Evolutionary conservation across 2,329 filamentous ascomycete species (phyloP), one percentile per base, ranked within the genome.

Genomic region (Colletotrichum sp.): DNA sequence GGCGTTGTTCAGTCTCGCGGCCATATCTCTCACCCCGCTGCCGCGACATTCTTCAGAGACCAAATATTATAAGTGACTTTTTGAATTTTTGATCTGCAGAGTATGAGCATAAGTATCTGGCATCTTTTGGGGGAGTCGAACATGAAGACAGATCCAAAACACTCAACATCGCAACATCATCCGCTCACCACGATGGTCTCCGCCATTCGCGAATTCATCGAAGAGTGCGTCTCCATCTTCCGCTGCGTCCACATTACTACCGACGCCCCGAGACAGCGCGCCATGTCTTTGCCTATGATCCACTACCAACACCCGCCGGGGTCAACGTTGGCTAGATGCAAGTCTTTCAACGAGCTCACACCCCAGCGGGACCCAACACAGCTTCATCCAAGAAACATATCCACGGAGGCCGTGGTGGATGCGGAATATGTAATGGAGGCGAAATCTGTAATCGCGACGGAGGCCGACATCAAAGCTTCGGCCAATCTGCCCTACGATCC

Each of bases 41-140:
- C 44, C 44, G 0, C 1, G 10, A 8, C 6, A 52, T 52, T 49
- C 39, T 24, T 21, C n/a, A 21, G n/a, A 21, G 0, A 21, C 10
- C 44, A 21, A 24, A 0, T 3, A 13, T 21, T n/a, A 52, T 8
- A 13, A 3, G 10, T 13, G n/a, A 52, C n/a, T 13, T 21, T 52
- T 8, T 21, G 6, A 2, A 52, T 21, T 21, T 0, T 8, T 52
- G n/a, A 2, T 2, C 6, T 52, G n/a, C 2, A 52, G 44, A 8
- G 44, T 21, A 5, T 52, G n/a, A 21, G 44, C n/a, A 52, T 52
- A 52, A 52, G n/a, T 52, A 52, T 52, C 6, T 1, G 44, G n/a
- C n/a, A 52, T 52, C 44, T 13, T 24, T 1, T 52, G n/a, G n/a
- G 6, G 0, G 0, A 13, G 6, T 1, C n/a, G 0, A 13, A 21